phyloP scores from a whole-genome alignment of 2,329 filamentous ascomycete species.

The Curvularia hawaiiensis region DNA sequence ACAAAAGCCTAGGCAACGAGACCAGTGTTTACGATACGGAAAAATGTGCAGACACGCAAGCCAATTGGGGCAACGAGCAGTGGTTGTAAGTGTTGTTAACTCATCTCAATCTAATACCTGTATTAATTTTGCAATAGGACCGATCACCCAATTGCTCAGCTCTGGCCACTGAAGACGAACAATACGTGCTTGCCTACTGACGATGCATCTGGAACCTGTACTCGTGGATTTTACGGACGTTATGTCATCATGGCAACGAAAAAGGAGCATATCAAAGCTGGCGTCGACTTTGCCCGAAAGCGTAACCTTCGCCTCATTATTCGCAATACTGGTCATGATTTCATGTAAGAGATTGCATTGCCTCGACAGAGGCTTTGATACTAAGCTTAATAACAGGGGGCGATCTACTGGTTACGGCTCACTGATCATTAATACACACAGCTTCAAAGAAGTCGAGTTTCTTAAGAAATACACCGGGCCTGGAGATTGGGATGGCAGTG shows the following conservation, averaged over 20 bases:
- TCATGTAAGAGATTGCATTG: constrained; percentile 24
- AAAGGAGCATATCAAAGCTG: constrained; percentile 41
- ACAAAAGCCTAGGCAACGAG: constrained; percentile 31
- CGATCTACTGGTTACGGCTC: constrained; percentile 43
- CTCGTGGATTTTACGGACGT: constrained; percentile 39
- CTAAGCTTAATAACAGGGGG: constrained; percentile 21
- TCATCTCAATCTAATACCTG: background rate
- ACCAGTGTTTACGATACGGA: constrained; percentile 31
- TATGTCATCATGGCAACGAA: constrained; percentile 44
- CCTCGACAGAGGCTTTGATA: background rate
- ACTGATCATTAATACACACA: constrained; percentile 46
- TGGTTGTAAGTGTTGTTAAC: constrained; percentile 31
- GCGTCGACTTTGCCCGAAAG: constrained; percentile 42
- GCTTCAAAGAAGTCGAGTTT: constrained; percentile 42
- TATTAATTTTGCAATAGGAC: constrained; percentile 25
- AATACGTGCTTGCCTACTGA: constrained; percentile 40
- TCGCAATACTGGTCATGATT: constrained; percentile 46
- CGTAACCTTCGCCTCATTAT: constrained; percentile 42
- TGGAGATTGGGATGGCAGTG: constrained; percentile 40
- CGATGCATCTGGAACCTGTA: constrained; percentile 35
- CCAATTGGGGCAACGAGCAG: constrained; percentile 38
- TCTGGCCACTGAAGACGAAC: constrained; percentile 44
- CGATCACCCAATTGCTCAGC: constrained; percentile 38
- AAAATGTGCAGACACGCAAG: constrained; percentile 34
- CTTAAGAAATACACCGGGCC: constrained; percentile 38